Evolutionary conservation across 257 asterid genomes (phyloP), one percentile per base, ranked within the genome.

Genomic region (Vinca minor): DNA sequence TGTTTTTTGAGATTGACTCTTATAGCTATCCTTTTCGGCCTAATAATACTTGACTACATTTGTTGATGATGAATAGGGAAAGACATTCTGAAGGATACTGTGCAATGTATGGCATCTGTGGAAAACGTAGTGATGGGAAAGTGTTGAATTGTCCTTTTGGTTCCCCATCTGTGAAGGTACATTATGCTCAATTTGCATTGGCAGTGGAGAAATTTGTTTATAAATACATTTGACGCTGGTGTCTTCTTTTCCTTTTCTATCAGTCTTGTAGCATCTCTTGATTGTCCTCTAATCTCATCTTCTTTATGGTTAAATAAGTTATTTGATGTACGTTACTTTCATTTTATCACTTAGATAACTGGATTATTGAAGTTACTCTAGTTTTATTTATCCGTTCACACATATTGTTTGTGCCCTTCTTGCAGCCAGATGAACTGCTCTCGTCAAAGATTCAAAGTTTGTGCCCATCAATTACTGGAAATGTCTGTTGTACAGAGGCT

Each of bases 381-480:
- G 47, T 48, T 66, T 29, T 46, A 15, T 39, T 49, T 75, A 56
- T 68, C 20, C 63, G 41, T n/a, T 61, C 48, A 8, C 18, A 45
- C 53, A 44, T 44, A 14, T 8, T 10, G 70, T 39, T 44, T 47
- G 13, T 50, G 68, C 71, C 74, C 15, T 63, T 44, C 32, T 66
- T 52, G 66, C 91, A 93, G 98, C 96, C 98, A 1, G 81, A 72
- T 63, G 93, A 82, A 46, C 72, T 93, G 67, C 84, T 89, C 50
- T 87, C 98, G 21, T 80, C 88, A 29, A 93, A 89, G 73, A 84
- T 93, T 70, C 98, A 93, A 73, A 93, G 97, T 81, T 80, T 93
- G 79, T 93, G 98, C 79, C 97, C 98, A 39, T 85, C 95, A 4
- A 89, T 93, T 47, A 89, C 91, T 38, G 95, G 98, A 65, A 85